Evolutionary conservation across 192 early-diverging fungal genomes (phyloP).

Genomic region (Mortierella antarctica): DNA sequence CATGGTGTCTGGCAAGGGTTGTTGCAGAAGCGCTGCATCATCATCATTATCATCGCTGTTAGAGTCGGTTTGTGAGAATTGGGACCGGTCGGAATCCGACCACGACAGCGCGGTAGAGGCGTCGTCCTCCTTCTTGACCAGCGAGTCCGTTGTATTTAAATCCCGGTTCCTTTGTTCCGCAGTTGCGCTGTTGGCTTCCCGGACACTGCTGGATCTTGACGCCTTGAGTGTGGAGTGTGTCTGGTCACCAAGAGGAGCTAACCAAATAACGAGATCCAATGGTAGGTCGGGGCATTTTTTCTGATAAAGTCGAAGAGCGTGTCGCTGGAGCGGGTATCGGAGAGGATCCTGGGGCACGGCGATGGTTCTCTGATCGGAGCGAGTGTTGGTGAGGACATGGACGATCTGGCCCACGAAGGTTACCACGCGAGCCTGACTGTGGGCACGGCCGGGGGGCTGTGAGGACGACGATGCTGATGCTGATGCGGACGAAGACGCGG

Average conservation of each 20-base stretch:
- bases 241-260: not conserved
- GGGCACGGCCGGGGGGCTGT: not conserved
- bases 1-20: not conserved
- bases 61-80: not conserved
- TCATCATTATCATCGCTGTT: not conserved
- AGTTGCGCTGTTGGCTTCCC: not conserved
- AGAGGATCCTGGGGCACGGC: not conserved
- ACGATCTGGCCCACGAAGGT: conserved; percentile 11
- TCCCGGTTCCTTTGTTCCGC: not conserved
- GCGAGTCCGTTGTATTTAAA: too few species aligned
- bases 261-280: conserved; percentile 13
- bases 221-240: not conserved
- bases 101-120: too few species aligned
- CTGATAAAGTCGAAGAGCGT: conserved; percentile 2
- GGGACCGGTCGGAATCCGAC: not conserved
- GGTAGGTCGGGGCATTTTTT: not conserved
- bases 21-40: not conserved
- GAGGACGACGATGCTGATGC: too few species aligned
- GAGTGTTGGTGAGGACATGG: conserved; percentile 1
- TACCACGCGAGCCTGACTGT: not conserved
- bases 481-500: not conserved
- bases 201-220: not conserved
- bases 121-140: too few species aligned
- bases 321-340: conserved; percentile 10
- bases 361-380: not conserved